Base-by-base conservation (phyloP, 345 rosid species). In the Pugionium cornutum region DNA sequence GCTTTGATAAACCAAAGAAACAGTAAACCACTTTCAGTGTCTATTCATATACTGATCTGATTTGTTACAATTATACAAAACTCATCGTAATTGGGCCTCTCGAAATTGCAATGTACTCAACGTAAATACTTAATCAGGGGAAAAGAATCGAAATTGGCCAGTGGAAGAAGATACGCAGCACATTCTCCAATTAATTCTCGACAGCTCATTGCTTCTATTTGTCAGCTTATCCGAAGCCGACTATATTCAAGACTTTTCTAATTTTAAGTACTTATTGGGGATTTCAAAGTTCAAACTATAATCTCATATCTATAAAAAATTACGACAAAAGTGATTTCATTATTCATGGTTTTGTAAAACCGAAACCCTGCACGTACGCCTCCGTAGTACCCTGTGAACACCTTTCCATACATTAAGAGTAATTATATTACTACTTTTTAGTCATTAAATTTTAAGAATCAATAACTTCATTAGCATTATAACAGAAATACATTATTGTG, bases 381-480 rank as follows among this genome's bases (percentile, higher is more conserved):
- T 73, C 76, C 76, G 67, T 73, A 66, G 76, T 73, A 66, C 77
- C 72, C 67, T 66, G 72, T 66, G 62, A 31, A 73, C 76, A 53
- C 62, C 67, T 73, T 53, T 59, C 67, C 27, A 66, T 73, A 45
- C 65, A 72, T 72, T 33, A 42, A 34, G 36, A 34, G 36, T 34
- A 34, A 34, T 44, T 4, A 11, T 18, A 18, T 18, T 18, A 18
- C 18, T 18, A 18, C 18, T 18, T 18, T 18, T 18, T 18, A 18
- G 18, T 18, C 18, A 18, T 18, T 18, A 18, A 18, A 18, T 18
- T 18, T 18, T 18, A 18, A 18, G 18, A 18, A 18, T 18, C 18
- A 18, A 18, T 18, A 18, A 18, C 18, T 18, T 18, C 0, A 18
- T 18, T 18, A 18, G 18, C 18, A 18, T 18, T 18, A 18, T 18